These are phyloP conservation scores for Cyclaneusma minus DNA, from an alignment of 2,329 filamentous ascomycete species.

Conservation along the genomic window DNA sequence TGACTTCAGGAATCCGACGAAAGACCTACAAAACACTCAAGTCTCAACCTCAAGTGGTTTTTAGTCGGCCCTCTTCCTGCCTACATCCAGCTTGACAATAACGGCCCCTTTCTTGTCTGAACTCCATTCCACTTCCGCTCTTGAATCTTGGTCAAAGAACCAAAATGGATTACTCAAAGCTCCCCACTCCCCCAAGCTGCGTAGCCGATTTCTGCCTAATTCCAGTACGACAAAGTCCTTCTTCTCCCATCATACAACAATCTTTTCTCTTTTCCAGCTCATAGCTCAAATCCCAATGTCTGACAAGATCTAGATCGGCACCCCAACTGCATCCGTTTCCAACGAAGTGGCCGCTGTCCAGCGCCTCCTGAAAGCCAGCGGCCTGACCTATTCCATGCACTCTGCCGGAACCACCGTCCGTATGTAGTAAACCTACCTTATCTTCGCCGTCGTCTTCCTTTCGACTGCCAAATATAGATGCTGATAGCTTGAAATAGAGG, in stretches of 20 bases:
- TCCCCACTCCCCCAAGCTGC: slow-evolving; percentile 57
- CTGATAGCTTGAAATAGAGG: slow-evolving; percentile 46
- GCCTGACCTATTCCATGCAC: slow-evolving; percentile 77
- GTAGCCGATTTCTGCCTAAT: slow-evolving; percentile 87
- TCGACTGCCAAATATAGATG: background rate
- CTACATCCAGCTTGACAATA: too few species aligned
- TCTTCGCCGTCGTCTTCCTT: too few species aligned
- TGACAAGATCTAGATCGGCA: slow-evolving; percentile 48
- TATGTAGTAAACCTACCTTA: slow-evolving; percentile 26
- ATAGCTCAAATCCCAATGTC: slow-evolving; percentile 1
- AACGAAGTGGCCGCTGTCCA: slow-evolving; percentile 83
- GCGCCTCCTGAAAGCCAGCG: slow-evolving; percentile 64
- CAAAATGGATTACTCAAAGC: slow-evolving; percentile 24
- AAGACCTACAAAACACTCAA: too few species aligned
- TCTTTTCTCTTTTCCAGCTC: background rate
- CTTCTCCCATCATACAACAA: slow-evolving; percentile 1
- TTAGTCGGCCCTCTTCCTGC: too few species aligned
- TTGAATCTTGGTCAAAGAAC: background rate
- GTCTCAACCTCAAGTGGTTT: too few species aligned
- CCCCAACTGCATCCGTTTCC: slow-evolving; percentile 58
- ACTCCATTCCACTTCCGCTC: background rate
- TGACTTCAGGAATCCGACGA: too few species aligned
- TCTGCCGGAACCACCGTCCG: slow-evolving; percentile 86
- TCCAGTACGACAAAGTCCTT: slow-evolving; percentile 36
- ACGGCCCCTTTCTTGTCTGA: too few species aligned